Conservation (phyloP, 1,139 yeast genomes). For the Kodamaea sp. region DNA sequence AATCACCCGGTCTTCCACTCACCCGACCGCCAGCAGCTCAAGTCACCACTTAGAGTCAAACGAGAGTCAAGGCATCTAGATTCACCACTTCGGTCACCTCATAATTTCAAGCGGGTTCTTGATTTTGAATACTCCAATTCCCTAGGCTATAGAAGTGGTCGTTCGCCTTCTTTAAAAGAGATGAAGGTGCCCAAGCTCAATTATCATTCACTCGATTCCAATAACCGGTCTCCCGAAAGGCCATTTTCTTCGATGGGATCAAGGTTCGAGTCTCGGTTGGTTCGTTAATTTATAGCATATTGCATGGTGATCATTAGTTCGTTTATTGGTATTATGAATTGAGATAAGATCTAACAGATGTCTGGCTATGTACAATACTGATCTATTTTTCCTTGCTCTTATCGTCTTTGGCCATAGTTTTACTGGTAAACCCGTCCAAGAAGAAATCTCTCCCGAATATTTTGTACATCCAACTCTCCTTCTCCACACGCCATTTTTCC, state of each 20-base stretch:
- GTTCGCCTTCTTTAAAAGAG: slow-evolving; percentile 3
- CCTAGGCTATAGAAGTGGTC: background rate
- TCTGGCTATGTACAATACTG: no score
- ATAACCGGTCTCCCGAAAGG: slow-evolving; percentile 36
- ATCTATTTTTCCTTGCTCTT: slow-evolving; percentile 37
- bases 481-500: slow-evolving; percentile 45
- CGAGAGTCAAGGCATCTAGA: slow-evolving; percentile 4
- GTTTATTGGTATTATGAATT: slow-evolving; percentile 45
- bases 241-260: slow-evolving; percentile 39
- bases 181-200: slow-evolving; percentile 6
- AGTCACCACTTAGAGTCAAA: slow-evolving; percentile 3
- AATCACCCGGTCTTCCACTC: slow-evolving; percentile 35
- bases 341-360: no score
- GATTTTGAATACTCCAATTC: slow-evolving; percentile 2
- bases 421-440: slow-evolving; percentile 49
- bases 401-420: slow-evolving; percentile 31
- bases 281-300: slow-evolving; percentile 16
- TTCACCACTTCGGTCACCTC: slow-evolving; percentile 7
- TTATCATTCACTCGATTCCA: slow-evolving; percentile 4
- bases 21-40: slow-evolving; percentile 18
- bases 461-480: slow-evolving; percentile 38
- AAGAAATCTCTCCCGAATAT: slow-evolving; percentile 47
- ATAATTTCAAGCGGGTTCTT: slow-evolving; percentile 11
- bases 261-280: slow-evolving; percentile 32
- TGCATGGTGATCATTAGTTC: slow-evolving; percentile 13